Percentiles rank a stretch among this genome's conserved stretches.
phyloP scores from a whole-genome alignment of 2,329 filamentous ascomycete species.

The Domatiomyces globalis region DNA sequence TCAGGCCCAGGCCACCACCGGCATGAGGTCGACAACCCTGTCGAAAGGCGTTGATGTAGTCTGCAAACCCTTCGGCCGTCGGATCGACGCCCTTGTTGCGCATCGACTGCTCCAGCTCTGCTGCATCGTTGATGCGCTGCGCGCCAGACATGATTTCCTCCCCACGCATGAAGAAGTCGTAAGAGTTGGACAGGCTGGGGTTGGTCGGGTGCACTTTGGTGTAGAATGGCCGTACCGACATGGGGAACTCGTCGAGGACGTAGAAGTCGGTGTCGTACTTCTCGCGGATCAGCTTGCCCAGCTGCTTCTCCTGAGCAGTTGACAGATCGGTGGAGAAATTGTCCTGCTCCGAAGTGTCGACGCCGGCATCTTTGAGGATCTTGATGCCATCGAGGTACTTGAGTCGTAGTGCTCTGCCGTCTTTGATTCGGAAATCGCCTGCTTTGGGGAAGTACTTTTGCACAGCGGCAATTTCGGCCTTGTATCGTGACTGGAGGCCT shows the following conservation, averaged over 20 bases:
- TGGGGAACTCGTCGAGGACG: slow-evolving; percentile 90
- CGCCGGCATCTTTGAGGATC: slow-evolving; percentile 35
- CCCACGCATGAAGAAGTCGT: slow-evolving; percentile 58
- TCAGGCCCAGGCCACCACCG: slow-evolving; percentile 51
- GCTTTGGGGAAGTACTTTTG: slow-evolving; percentile 37
- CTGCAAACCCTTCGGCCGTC: slow-evolving; percentile 43
- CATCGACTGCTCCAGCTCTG: slow-evolving; percentile 45
- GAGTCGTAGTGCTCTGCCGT: slow-evolving; percentile 35
- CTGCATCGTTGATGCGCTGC: slow-evolving; percentile 51
- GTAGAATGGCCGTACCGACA: slow-evolving; percentile 79
- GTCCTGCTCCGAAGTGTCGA: slow-evolving; percentile 36
- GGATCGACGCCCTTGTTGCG: slow-evolving; percentile 46
- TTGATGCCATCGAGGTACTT: slow-evolving; percentile 38
- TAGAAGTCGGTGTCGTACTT: slow-evolving; percentile 96
- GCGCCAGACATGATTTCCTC: slow-evolving; percentile 56
- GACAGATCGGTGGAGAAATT: slow-evolving; percentile 34
- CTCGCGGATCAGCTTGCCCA: slow-evolving; percentile 69
- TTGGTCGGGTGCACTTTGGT: slow-evolving; percentile 63
- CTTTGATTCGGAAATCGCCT: slow-evolving; percentile 36
- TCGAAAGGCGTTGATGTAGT: slow-evolving; percentile 50
- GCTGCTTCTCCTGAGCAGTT: slow-evolving; percentile 45
- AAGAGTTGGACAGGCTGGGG: slow-evolving; percentile 51
- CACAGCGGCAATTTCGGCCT: slow-evolving; percentile 32
- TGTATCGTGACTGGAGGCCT: slow-evolving; percentile 31
- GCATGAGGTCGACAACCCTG: slow-evolving; percentile 52